Evolutionary conservation across 768 basidiomycete genomes (phyloP).

Genomic region (Mycena venus): DNA sequence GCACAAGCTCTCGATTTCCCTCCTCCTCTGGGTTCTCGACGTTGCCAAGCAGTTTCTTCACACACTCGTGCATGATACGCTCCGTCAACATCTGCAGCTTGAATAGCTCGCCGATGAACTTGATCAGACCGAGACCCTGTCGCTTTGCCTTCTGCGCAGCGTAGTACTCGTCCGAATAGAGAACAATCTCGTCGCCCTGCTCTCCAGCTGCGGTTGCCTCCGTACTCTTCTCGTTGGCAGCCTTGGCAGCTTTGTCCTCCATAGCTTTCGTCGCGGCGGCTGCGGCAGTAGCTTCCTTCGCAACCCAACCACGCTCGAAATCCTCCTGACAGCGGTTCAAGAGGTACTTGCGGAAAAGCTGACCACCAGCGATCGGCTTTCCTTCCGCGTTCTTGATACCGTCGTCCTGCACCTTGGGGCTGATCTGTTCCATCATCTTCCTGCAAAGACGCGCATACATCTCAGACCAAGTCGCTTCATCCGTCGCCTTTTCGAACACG

Average conservation of each 20-base stretch:
- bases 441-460: slow-evolving; percentile 97
- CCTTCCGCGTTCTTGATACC: slow-evolving; percentile 85
- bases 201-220: slow-evolving; percentile 42
- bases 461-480: slow-evolving; percentile 95
- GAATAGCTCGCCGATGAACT: slow-evolving; percentile 98
- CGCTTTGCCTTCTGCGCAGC: slow-evolving; percentile 97
- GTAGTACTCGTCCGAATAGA: slow-evolving; percentile 97
- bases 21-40: slow-evolving; percentile 97
- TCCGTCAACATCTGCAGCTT: slow-evolving; percentile 99
- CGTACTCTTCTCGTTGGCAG: slow-evolving; percentile 67
- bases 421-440: slow-evolving; percentile 96
- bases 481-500: slow-evolving; percentile 97
- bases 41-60: slow-evolving; percentile 94
- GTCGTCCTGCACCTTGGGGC: slow-evolving; percentile 89
- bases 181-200: slow-evolving; percentile 74
- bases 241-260: slow-evolving; percentile 87
- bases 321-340: slow-evolving; percentile 98
- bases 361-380: slow-evolving; percentile 92
- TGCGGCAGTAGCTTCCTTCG: slow-evolving; percentile 87
- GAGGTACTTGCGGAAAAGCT: slow-evolving; percentile 96
- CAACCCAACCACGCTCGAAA: slow-evolving; percentile 96
- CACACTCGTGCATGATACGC: slow-evolving; percentile 98
- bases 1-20: slow-evolving; percentile 96
- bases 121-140: slow-evolving; percentile 95
- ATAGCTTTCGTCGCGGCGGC: slow-evolving; percentile 88